These are phyloP conservation scores for Botryotinia globosa DNA, from an alignment of 2,329 filamentous ascomycete species.

Conservation along the genomic window DNA sequence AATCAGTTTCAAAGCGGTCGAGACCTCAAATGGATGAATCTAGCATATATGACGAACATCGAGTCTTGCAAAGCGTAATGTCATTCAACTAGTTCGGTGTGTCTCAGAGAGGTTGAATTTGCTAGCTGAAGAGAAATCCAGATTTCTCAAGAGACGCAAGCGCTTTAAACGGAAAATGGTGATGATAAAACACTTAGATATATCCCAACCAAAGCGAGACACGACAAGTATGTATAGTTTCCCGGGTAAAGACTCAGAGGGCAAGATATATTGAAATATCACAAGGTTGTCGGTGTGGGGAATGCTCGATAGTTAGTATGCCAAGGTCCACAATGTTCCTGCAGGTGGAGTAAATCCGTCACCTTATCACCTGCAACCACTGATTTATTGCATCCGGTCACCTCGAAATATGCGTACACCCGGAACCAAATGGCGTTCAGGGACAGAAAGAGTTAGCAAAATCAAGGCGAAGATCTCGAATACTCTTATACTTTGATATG, in stretches of 20 bases:
- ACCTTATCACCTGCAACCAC: constrained; percentile 35
- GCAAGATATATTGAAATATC: constrained; percentile 19
- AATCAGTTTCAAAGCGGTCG: background rate
- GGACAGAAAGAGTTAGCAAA: constrained; percentile 23
- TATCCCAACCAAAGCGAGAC: constrained; percentile 17
- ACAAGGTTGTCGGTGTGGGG: constrained; percentile 29
- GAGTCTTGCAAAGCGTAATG: constrained; percentile 4
- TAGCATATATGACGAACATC: constrained; percentile 7
- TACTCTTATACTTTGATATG: background rate
- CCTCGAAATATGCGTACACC: constrained; percentile 24
- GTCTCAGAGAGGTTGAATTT: background rate
- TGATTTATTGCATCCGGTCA: constrained; percentile 33
- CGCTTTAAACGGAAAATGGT: background rate
- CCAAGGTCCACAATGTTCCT: constrained; percentile 30
- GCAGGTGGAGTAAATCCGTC: constrained; percentile 34
- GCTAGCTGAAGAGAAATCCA: constrained; percentile 39
- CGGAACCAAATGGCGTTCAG: constrained; percentile 20
- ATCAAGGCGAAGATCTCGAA: background rate
- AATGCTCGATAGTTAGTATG: constrained; percentile 19
- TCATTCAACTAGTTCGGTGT: background rate
- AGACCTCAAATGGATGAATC: constrained; percentile 2
- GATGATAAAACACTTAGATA: background rate
- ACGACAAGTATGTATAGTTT: constrained; percentile 24
- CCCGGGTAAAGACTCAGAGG: constrained; percentile 26
- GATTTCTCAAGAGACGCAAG: constrained; percentile 40